Base-by-base conservation (phyloP, 768 basidiomycete genomes). In the Agaricus bisporus region DNA sequence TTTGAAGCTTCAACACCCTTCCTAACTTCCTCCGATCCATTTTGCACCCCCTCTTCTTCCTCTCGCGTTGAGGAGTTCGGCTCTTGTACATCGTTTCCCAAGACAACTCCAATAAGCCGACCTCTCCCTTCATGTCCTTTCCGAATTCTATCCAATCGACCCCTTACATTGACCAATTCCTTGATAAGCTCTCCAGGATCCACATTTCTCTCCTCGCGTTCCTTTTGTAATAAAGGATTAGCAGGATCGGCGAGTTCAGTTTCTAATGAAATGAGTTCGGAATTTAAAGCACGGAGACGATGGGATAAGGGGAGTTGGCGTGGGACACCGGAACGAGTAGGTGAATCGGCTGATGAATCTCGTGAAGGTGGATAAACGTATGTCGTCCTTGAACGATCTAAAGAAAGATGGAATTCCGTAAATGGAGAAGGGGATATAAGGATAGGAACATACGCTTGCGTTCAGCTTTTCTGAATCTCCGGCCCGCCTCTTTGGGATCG, bases 261-360 rank as follows among this genome's bases (percentile, higher is more conserved):
- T 65, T 99, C 95, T 3, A 99, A 76, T 26, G 90, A 77, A 0
- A 78, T 67, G 0, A 98, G 73, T 62, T 99, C 95, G 2, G 78
- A 76, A 56, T 92, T 88, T 7, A 99, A 74, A 2, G 72, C 67
- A 8, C 79, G 78, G 18, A 93, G 67, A 29, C 86, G 77, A 39
- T 79, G 74, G 1, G 83, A 79, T 6, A 86, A 74, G 0, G 82
- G 73, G 20, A 75, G 57, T 5, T 75, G 66, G 25, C 68, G 70
- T 29, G 70, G 61, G 17, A 56, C 55, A 15, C 61, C 64, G 18
- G 66, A 61, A 7, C 72, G 66, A 49, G 71, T 64, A 9, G 65
- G 60, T 14, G 71, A 65, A 10, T 76, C 74, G 0, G 74, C 71
- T 5, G 78, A 73, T 7, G 78, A 77, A 4, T 77, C 76, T 1